Evolutionary conservation across 176 grass and related monocot genomes (phyloP).

Genomic region (Rhynchospora tenuis): DNA sequence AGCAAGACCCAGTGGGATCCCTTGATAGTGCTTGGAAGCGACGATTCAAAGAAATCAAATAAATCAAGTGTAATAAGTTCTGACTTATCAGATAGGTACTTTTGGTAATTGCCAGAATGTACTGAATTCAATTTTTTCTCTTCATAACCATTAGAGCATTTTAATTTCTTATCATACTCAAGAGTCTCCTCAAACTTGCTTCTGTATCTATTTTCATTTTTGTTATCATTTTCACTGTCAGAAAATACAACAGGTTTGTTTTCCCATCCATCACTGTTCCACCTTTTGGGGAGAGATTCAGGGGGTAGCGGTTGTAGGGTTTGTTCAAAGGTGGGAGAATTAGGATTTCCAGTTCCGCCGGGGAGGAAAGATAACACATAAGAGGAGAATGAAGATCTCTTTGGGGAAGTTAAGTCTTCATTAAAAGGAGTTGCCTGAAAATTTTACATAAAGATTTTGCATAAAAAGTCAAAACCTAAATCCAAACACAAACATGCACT

Average conservation of each 20-base stretch:
- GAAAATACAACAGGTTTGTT: conserved; percentile 32
- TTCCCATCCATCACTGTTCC: conserved; percentile 38
- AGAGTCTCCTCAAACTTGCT: conserved; percentile 5
- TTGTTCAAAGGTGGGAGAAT: not conserved
- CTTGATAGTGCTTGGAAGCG: conserved; percentile 75
- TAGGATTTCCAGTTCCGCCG: conserved; percentile 20
- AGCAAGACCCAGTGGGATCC: conserved; percentile 85
- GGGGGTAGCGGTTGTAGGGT: conserved; percentile 36
- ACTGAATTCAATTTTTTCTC: conserved; percentile 39
- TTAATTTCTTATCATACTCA: conserved; percentile 10
- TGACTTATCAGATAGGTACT: conserved; percentile 65
- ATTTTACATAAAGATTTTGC: conserved; percentile 6
- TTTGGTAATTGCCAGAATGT: conserved; percentile 21
- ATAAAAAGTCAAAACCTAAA: not conserved
- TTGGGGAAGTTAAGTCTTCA: conserved; percentile 38
- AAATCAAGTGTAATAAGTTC: conserved; percentile 58
- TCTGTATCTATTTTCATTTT: conserved; percentile 23
- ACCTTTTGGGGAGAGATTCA: conserved; percentile 45
- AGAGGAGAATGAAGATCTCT: conserved; percentile 46
- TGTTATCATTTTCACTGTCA: conserved; percentile 44
- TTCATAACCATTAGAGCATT: conserved; percentile 27
- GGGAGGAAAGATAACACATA: conserved; percentile 51
- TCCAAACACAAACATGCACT: not conserved
- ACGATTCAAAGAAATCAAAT: conserved; percentile 72
- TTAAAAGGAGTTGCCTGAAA: conserved; percentile 42